These are phyloP conservation scores for Hypsizygus marmoreus DNA, from an alignment of 768 basidiomycete species.

Conservation along the genomic window DNA sequence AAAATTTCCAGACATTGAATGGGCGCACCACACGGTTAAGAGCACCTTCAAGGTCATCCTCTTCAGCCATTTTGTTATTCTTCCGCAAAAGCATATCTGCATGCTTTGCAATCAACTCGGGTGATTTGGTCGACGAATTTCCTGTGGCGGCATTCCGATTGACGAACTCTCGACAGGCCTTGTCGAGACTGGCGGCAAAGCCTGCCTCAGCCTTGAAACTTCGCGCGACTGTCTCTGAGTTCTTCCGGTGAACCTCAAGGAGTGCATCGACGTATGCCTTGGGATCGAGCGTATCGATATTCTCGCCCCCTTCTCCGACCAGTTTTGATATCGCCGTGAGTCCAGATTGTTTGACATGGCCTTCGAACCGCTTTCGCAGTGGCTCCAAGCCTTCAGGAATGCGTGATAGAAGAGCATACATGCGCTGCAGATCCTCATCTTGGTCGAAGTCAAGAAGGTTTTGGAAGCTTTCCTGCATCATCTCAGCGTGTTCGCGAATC, in stretches of 20 bases:
- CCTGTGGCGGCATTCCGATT: constrained; percentile 94
- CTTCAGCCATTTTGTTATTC: constrained; percentile 97
- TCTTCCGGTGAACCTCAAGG: constrained; percentile 92
- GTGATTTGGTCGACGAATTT: constrained; percentile 84
- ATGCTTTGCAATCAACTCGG: constrained; percentile 93
- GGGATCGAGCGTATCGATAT: constrained; percentile 79
- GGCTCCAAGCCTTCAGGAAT: constrained; percentile 94
- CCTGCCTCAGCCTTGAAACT: constrained; percentile 96
- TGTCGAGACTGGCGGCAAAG: constrained; percentile 93
- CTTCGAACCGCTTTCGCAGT: constrained; percentile 90
- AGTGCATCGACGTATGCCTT: constrained; percentile 96
- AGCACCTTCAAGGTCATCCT: constrained; percentile 89
- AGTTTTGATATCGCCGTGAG: constrained; percentile 81
- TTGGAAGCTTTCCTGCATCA: constrained; percentile 98
- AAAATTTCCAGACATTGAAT: constrained; percentile 26
- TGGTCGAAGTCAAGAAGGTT: constrained; percentile 90
- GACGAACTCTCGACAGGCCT: constrained; percentile 96
- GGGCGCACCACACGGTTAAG: constrained; percentile 82
- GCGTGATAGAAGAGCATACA: constrained; percentile 94
- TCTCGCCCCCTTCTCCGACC: constrained; percentile 60
- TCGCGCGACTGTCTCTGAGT: constrained; percentile 86
- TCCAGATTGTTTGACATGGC: constrained; percentile 93
- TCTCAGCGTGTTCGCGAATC: constrained; percentile 84
- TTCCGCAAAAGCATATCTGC: constrained; percentile 90
- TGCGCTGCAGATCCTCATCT: constrained; percentile 93